phyloP scores from a whole-genome alignment of 805 yeast genomes.

The Priceomyces castillae region DNA sequence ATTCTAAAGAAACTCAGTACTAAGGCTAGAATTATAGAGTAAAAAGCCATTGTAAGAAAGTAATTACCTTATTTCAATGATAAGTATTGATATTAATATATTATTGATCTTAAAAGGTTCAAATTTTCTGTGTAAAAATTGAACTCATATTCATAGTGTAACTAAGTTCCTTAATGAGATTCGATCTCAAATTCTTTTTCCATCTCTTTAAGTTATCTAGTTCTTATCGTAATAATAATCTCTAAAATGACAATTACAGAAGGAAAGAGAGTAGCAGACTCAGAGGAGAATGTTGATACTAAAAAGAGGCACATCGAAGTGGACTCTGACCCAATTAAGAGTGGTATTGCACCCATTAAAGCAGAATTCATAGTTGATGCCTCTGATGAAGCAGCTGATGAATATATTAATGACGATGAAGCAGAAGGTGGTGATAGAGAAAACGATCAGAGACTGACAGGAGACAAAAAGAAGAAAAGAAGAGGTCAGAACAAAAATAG shows the following conservation, averaged over 20 bases:
- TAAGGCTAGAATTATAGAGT: neutral
- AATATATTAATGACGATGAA: slow-evolving; percentile 36
- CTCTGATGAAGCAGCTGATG: slow-evolving; percentile 38
- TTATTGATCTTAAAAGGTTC: too few species aligned
- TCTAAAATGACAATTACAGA: slow-evolving; percentile 9
- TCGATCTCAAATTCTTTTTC: neutral
- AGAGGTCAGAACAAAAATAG: slow-evolving; percentile 86
- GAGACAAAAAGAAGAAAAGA: slow-evolving; percentile 41
- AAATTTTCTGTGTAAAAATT: too few species aligned
- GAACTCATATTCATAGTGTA: too few species aligned
- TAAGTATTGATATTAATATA: too few species aligned
- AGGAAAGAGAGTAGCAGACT: slow-evolving; percentile 16
- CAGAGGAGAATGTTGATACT: slow-evolving; percentile 11
- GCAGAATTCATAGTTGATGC: slow-evolving; percentile 61
- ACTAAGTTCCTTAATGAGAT: neutral
- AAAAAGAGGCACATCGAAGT: slow-evolving; percentile 21
- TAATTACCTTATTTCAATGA: too few species aligned
- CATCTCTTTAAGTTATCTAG: neutral
- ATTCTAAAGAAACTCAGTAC: neutral
- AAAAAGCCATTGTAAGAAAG: too few species aligned
- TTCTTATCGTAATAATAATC: neutral
- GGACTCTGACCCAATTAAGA: slow-evolving; percentile 24
- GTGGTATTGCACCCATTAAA: slow-evolving; percentile 77
- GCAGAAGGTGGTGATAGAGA: slow-evolving; percentile 44
- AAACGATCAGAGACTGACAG: slow-evolving; percentile 30